Conservation (phyloP, 148 eudicot genomes). For the Rhododendron kiyosumense region DNA sequence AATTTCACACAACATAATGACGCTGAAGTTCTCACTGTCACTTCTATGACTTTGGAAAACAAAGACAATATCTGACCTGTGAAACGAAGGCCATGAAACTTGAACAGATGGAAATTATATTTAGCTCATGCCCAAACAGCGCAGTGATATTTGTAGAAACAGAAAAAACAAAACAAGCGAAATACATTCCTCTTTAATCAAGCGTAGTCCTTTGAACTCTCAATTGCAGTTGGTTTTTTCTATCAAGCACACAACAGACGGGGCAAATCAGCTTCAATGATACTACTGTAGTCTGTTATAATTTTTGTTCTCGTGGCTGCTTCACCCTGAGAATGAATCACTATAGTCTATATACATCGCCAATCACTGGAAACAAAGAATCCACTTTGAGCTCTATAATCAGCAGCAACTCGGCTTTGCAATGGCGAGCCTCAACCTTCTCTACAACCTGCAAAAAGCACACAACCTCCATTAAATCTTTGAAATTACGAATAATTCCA, state of each 20-base stretch:
- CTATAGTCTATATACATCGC: not conserved
- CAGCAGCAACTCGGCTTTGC: not conserved
- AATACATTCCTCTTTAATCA: not conserved
- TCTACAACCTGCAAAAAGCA: constrained; percentile 28
- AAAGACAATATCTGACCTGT: too few relatives aligned
- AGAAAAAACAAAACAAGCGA: not conserved
- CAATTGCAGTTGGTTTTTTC: not conserved
- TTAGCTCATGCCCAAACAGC: not conserved
- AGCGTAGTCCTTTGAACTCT: not conserved
- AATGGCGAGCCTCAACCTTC: not conserved
- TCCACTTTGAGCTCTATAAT: not conserved
- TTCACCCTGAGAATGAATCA: not conserved
- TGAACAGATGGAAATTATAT: not conserved
- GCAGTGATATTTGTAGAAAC: not conserved
- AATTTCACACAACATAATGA: not conserved
- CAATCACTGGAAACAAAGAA: not conserved
- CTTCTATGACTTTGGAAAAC: not conserved
- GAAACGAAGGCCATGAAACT: not conserved
- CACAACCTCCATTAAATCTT: not conserved
- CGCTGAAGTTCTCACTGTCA: not conserved
- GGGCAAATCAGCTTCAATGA: not conserved
- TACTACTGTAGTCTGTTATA: not conserved
- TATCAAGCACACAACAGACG: not conserved
- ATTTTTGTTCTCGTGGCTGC: not conserved
- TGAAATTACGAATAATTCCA: not conserved